Conservation (phyloP, 495 filamentous ascomycete genomes). For the Xylaria grammica region DNA sequence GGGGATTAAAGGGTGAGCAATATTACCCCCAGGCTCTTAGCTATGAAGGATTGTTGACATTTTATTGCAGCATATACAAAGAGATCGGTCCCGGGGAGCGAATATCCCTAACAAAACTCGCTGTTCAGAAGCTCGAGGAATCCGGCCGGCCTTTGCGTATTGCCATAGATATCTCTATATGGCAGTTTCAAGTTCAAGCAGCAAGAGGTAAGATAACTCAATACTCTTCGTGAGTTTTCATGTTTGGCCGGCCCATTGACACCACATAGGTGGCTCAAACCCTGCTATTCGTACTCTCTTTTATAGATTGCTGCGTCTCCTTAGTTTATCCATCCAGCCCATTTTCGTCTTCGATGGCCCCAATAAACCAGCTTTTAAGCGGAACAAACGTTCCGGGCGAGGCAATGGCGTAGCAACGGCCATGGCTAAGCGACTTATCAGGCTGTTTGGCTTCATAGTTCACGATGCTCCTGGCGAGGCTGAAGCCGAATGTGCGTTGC, state of each 20-base stretch:
- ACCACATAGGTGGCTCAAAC: constrained; percentile 72
- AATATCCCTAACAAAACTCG: constrained; percentile 81
- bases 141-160: constrained; percentile 77
- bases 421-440: constrained; percentile 78
- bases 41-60: constrained; percentile 26
- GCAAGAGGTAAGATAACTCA: constrained; percentile 61
- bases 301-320: constrained; percentile 84
- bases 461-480: constrained; percentile 95
- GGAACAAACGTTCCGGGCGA: constrained; percentile 68
- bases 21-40: constrained; percentile 5
- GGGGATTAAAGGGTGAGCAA: constrained; percentile 65
- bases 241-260: not conserved
- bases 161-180: constrained; percentile 95
- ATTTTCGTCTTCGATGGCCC: constrained; percentile 96
- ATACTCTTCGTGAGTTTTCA: not conserved
- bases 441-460: constrained; percentile 80
- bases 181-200: constrained; percentile 93
- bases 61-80: constrained; percentile 71
- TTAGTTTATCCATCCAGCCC: constrained; percentile 80
- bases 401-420: constrained; percentile 57
- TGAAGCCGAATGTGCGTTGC: constrained; percentile 90
- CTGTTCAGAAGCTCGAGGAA: constrained; percentile 73
- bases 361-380: constrained; percentile 88
- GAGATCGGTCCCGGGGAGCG: constrained; percentile 84
- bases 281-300: constrained; percentile 92